A percentile compares a stretch with the other conserved stretches of the same genome.
phyloP scores from a whole-genome alignment of 2,329 filamentous ascomycete species.

The Sporothrix mexicana region DNA sequence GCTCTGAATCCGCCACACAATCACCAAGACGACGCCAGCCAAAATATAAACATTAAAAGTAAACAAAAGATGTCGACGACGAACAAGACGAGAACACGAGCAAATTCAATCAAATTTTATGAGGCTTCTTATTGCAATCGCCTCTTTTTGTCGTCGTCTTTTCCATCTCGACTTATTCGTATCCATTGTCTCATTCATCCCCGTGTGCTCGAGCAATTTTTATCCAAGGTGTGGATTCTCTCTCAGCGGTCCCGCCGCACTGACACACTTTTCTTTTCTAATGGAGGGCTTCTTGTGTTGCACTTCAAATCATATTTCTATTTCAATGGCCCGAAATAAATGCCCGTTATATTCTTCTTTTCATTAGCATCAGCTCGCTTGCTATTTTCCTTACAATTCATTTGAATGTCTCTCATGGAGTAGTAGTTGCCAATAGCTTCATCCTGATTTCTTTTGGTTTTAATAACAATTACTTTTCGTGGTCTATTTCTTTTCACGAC shows the following conservation, averaged over 20 bases:
- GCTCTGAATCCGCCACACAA: conserved; percentile 6
- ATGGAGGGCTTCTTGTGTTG: background rate
- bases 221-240: background rate
- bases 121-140: background rate
- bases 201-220: conserved; percentile 30
- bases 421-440: background rate
- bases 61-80: conserved; percentile 6
- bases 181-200: conserved; percentile 20
- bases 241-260: background rate
- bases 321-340: background rate
- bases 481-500: background rate
- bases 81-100: background rate
- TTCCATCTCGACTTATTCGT: background rate
- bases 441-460: background rate
- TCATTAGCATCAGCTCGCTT: background rate
- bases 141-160: background rate
- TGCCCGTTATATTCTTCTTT: background rate
- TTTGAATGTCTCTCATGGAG: conserved; percentile 16
- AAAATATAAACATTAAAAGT: conserved; percentile 23
- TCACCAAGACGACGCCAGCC: conserved; percentile 33
- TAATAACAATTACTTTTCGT: background rate
- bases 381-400: background rate
- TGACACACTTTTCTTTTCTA: background rate
- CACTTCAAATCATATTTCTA: background rate
- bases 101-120: conserved; percentile 13